Base-by-base conservation (phyloP, 805 yeast genomes). In the Blastobotrys parvus region DNA sequence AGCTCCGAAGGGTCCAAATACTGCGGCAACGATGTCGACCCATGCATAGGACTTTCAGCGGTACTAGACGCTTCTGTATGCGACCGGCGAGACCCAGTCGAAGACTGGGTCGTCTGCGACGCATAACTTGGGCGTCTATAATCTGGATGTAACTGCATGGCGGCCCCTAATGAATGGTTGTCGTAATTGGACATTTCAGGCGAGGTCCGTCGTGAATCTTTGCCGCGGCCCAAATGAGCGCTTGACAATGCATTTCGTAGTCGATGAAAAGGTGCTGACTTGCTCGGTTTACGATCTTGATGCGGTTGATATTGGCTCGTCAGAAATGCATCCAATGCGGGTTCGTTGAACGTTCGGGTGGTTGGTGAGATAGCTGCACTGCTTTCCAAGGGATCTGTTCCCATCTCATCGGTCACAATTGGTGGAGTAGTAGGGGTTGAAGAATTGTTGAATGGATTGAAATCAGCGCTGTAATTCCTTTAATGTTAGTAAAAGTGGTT, bases 231-330 rank as follows among this genome's bases (percentile, higher is more conserved):
- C 17, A 50, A 35, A 20, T 50, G 52, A 17, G 44, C 52, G 33
- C 44, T 45, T 20, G 54, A 50, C 25, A 50, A 30, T 2, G 52
- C 54, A 16, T 48, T 40, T 11, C 46, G 32, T n/a, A 50, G 38
- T 18, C 49, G 25, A n/a, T 49, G 53, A 7, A 30, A 19, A 13
- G 29, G 15, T 11, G 19, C 15, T 3, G 32, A 29, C 21, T 32
- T 32, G 35, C 35, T 32, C 4, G 35, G 20, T 16, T 32, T 32
- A 4, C 35, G 19, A 5, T 32, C 35, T 11, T 25, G 29, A 25
- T 25, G 29, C 29, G 7, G 29, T 11, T 25, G 29, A 7, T 7
- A 25, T 25, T 25, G 29, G 29, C 11, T 11, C 11, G 29, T 25
- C n/a, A 17, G 11, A n/a, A 16, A n/a, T n/a, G n/a, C n/a, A n/a